These are phyloP conservation scores for Lycium ferocissimum DNA, from an alignment of 257 asterid genomes.

Conservation along the genomic window DNA sequence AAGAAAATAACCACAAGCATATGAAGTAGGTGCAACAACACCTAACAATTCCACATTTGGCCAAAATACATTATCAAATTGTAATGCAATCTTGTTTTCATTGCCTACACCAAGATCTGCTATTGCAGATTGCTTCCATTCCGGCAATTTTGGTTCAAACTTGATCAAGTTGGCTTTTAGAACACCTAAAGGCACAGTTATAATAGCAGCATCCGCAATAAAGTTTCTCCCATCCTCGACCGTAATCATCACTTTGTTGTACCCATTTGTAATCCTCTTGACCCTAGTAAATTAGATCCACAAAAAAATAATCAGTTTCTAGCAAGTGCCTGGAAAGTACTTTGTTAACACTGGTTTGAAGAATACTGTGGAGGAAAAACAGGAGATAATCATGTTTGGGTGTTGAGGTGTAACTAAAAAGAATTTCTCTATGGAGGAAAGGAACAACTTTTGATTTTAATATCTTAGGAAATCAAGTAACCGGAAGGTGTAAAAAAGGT, in stretches of 20 bases:
- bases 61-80: constrained; percentile 81
- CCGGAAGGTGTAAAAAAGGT: not conserved
- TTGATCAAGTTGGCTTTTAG: constrained; percentile 77
- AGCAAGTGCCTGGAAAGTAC: not conserved
- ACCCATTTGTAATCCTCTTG: constrained; percentile 62
- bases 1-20: constrained; percentile 89
- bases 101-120: constrained; percentile 94
- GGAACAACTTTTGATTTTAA: not conserved
- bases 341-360: not conserved
- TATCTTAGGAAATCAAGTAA: not conserved
- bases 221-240: constrained; percentile 75
- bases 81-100: constrained; percentile 85
- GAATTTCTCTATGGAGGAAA: not conserved
- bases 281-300: constrained; percentile 54
- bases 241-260: constrained; percentile 68
- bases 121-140: constrained; percentile 89
- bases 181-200: constrained; percentile 90
- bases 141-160: constrained; percentile 87
- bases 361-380: not conserved
- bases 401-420: not conserved
- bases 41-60: constrained; percentile 92
- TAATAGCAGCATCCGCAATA: constrained; percentile 82
- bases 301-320: not conserved
- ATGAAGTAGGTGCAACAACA: constrained; percentile 75
- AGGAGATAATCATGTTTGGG: not conserved